These are phyloP conservation scores for Neurospora sp. DNA, from an alignment of 2,329 filamentous ascomycete genomes.

Conservation along the genomic window DNA sequence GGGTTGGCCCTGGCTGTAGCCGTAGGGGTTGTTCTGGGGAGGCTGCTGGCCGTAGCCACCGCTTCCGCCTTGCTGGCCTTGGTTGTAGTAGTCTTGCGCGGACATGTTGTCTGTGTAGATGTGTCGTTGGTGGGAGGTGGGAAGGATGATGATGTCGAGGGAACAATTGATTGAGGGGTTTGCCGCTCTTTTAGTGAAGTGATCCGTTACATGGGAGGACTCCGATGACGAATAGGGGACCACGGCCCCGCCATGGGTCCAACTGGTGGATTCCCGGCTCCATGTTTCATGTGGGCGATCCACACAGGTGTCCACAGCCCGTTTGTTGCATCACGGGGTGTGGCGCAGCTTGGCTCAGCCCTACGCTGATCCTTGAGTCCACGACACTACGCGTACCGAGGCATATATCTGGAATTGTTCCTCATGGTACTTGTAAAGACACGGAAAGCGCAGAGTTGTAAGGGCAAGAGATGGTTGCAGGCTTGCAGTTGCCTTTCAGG, in stretches of 20 bases:
- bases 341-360: background rate
- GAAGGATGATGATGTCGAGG: background rate
- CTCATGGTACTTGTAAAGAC: too few species aligned
- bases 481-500: background rate
- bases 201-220: background rate
- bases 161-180: background rate
- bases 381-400: background rate
- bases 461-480: background rate
- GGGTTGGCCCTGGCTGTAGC: background rate
- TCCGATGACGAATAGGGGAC: background rate
- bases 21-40: background rate
- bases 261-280: background rate
- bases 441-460: too few species aligned
- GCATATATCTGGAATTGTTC: too few species aligned
- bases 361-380: background rate
- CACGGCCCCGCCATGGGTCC: background rate
- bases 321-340: background rate
- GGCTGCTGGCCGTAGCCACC: background rate
- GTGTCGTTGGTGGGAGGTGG: background rate
- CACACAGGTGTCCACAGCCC: background rate
- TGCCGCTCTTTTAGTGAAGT: background rate
- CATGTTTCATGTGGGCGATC: background rate
- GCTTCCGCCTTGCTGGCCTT: background rate
- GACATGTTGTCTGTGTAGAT: background rate
- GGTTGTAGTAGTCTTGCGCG: background rate